Percentiles rank a stretch among this genome's conserved stretches.
Evolutionary conservation across 2,329 filamentous ascomycete genomes (phyloP).

Genomic region (Cryphonectria naterciae): DNA sequence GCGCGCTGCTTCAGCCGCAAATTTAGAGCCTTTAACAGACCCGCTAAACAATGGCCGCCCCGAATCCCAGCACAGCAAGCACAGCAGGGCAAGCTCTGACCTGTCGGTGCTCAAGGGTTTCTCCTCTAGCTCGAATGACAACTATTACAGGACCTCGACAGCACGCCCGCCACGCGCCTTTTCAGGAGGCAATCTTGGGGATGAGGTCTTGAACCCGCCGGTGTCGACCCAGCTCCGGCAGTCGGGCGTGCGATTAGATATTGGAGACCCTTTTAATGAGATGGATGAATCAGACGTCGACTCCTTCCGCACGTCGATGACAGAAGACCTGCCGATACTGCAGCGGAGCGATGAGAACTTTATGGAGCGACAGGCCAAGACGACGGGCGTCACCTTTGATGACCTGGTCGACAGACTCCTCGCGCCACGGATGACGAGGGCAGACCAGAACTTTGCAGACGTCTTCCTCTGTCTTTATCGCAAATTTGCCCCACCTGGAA

Average conservation of each 20-base stretch:
- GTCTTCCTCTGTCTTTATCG: slow-evolving; percentile 93
- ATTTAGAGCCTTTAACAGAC: slow-evolving; percentile 61
- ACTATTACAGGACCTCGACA: slow-evolving; percentile 45
- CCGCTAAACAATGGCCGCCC: slow-evolving; percentile 51
- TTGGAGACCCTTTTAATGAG: slow-evolving; percentile 63
- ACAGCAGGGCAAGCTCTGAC: slow-evolving; percentile 74
- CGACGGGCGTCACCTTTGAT: slow-evolving; percentile 62
- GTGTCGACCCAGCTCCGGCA: slow-evolving; percentile 55
- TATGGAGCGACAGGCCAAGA: slow-evolving; percentile 56
- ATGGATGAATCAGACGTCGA: slow-evolving; percentile 73
- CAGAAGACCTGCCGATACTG: slow-evolving; percentile 67
- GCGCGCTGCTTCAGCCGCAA: slow-evolving; percentile 64
- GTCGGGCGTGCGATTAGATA: slow-evolving; percentile 57
- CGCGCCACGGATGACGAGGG: slow-evolving; percentile 77
- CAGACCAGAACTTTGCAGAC: slow-evolving; percentile 85
- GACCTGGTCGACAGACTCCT: slow-evolving; percentile 88
- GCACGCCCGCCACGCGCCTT: slow-evolving; percentile 55
- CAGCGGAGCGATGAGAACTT: slow-evolving; percentile 68
- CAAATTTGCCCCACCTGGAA: slow-evolving; percentile 83
- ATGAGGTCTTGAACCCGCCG: slow-evolving; percentile 51
- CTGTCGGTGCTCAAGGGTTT: slow-evolving; percentile 63
- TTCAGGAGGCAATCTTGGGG: slow-evolving; percentile 43
- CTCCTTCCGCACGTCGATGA: slow-evolving; percentile 61
- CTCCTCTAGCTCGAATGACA: slow-evolving; percentile 48
- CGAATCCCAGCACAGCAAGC: slow-evolving; percentile 65